phyloP scores from a whole-genome alignment of 345 rosid species.

The Limnanthes douglasii region DNA sequence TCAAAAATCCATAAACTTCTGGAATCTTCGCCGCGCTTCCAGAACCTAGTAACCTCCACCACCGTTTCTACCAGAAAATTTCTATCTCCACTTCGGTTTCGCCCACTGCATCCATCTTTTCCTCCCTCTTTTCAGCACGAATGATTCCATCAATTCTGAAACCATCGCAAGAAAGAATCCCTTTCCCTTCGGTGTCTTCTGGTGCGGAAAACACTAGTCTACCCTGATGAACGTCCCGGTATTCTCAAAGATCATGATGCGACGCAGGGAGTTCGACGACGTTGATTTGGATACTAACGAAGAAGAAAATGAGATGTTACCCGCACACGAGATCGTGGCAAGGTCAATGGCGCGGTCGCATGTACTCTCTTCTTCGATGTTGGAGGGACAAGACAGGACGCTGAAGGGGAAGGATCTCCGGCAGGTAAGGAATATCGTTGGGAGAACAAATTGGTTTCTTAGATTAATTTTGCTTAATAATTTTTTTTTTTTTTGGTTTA shows the following conservation, averaged over 20 bases:
- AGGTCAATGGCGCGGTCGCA: conserved; percentile 24
- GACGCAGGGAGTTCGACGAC: conserved; percentile 27
- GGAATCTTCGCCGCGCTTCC: conserved; percentile 78
- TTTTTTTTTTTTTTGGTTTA: background rate
- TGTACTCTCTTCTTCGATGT: conserved; percentile 27
- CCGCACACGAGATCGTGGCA: conserved; percentile 55
- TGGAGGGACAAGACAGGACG: conserved; percentile 51
- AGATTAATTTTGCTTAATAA: conserved; percentile 26
- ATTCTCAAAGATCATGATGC: conserved; percentile 20
- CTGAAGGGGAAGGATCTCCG: conserved; percentile 51
- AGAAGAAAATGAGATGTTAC: conserved; percentile 27
- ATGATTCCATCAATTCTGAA: conserved; percentile 51
- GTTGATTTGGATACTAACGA: conserved; percentile 16
- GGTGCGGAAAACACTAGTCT: conserved; percentile 37
- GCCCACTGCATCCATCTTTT: conserved; percentile 22
- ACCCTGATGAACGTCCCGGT: conserved; percentile 73
- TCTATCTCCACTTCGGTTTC: conserved; percentile 20
- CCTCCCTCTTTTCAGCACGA: too few species aligned
- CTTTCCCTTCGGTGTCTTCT: conserved; percentile 11
- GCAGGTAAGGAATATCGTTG: conserved; percentile 42
- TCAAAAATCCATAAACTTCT: conserved; percentile 29
- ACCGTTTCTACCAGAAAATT: conserved; percentile 39
- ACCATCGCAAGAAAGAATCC: conserved; percentile 49
- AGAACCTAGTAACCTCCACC: conserved; percentile 21
- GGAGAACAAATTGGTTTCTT: conserved; percentile 42